Base-by-base conservation (phyloP, 176 grass and related monocot genomes). In the Musa acuminata region DNA sequence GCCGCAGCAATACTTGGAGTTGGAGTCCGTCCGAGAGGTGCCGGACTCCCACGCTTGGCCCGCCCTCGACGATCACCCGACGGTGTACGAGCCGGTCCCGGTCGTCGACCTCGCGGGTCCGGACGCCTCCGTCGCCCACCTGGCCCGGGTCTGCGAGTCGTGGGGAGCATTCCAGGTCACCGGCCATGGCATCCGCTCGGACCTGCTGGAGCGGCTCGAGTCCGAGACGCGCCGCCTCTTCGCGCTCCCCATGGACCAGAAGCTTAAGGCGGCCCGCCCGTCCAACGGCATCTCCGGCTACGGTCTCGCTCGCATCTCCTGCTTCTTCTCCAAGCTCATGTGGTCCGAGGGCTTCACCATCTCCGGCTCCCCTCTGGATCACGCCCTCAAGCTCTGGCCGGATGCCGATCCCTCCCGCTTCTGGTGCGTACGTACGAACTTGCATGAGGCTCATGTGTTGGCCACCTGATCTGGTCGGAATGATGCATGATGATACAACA, bases 241-340 rank as follows among this genome's bases (percentile, higher is more conserved):
- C 90, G 82, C 89, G 51, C 89, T 96, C 9, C 87, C 93, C 2
- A 78, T 80, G 43, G 29, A 83, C 22, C 83, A 87, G 55, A 96
- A 96, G 83, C 64, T 96, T 57, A 75, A 84, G 48, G 93, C 87
- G 2, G 83, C 87, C 10, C 89, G 90, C 13, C 50, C 87, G 0
- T 75, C 87, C 17, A 17, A 62, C 20, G 57, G 57, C 57, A 17
- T 62, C 57, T 20, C 57, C 2, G 57, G 57, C 17, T 62, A 62
- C 17, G 57, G 57, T n/a, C 57, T 62, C 57, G 57, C 57, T n/a
- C 57, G 57, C 57, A 62, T 62, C 57, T 62, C 57, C 10, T 62
- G 57, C 57, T 62, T 88, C 87, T 96, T 96, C 89, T 83, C 93
- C 82, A 96, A 96, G 85, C 80, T 76, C 77, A 96, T 96, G 93